phyloP scores from a whole-genome alignment of 306 rosid genomes.

The Mimosa pudica region DNA sequence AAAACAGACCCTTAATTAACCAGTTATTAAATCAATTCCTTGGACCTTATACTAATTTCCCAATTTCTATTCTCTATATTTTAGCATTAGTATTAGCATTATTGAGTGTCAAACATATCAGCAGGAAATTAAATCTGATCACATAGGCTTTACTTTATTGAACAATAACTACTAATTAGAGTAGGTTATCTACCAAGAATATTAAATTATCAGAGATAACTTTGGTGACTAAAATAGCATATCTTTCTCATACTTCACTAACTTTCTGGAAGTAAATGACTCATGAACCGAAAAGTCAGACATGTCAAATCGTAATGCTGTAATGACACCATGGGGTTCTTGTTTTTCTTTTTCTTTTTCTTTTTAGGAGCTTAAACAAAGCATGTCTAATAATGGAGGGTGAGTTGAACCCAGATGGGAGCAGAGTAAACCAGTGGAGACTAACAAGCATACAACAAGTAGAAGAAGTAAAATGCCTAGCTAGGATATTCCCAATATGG shows the following conservation, averaged over 20 bases:
- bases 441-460: constrained; percentile 62
- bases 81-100: no score
- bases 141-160: background rate
- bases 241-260: background rate
- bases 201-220: background rate
- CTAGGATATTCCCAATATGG: constrained; percentile 57
- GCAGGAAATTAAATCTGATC: background rate
- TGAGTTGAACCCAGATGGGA: constrained; percentile 58
- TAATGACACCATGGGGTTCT: background rate
- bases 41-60: no score
- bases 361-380: constrained; percentile 50
- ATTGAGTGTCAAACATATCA: background rate
- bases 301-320: background rate
- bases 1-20: no score
- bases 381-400: constrained; percentile 55
- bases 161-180: constrained; percentile 2
- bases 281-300: background rate
- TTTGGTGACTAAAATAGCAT: background rate
- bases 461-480: constrained; percentile 63
- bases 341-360: background rate
- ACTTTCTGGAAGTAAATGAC: background rate
- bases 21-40: no score
- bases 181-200: background rate
- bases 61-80: background rate
- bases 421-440: constrained; percentile 48